Evolutionary conservation across 2,329 filamentous ascomycete species (phyloP), one percentile per base, ranked within the genome.

Genomic region (Colletotrichum sojae): DNA sequence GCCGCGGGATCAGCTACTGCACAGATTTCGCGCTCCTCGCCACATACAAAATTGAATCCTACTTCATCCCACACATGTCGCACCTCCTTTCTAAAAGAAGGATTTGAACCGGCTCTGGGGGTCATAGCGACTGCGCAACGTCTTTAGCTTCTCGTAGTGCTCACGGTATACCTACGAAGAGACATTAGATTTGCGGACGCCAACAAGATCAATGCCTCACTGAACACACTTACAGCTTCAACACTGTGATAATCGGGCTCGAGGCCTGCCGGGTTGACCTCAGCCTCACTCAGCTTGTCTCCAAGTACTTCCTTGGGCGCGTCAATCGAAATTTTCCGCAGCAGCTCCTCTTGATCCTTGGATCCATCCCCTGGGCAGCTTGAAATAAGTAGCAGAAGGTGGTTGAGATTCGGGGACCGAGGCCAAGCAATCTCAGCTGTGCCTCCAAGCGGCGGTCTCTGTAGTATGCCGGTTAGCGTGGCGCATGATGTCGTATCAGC

Each of bases 241-340:
- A 46, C 64, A 10, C 36, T 54, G 13, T 63, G 64, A 25, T 67
- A 63, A 2, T 51, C 45, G 1, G 53, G 58, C 25, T 67, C 64
- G 9, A 56, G 64, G 10, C 58, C 64, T 43, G 59, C 64, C 20
- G 64, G 64, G 2, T 67, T 67, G 39, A 67, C 51, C 10, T 67
- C 64, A 0, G 46, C 58, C 3, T 46, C 22, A 10, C 18, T 36
- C 16, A n/a, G 18, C 25, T n/a, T 57, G 5, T 20, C 18, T 1
- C 53, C 43, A 3, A 67, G 45, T 20, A 67, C 25, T 5, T 63
- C 43, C 5, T 22, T 18, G 10, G 64, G 59, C 8, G 52, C 58
- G 18, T 63, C 64, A 13, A 45, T 25, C 1, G 64, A 63, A 5
- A 67, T 56, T 18, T 53, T 36, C 5, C 64, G 58, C 10, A 63